Base-by-base conservation (phyloP, 2,329 filamentous ascomycete species). In the Colletotrichum sansevieriae region DNA sequence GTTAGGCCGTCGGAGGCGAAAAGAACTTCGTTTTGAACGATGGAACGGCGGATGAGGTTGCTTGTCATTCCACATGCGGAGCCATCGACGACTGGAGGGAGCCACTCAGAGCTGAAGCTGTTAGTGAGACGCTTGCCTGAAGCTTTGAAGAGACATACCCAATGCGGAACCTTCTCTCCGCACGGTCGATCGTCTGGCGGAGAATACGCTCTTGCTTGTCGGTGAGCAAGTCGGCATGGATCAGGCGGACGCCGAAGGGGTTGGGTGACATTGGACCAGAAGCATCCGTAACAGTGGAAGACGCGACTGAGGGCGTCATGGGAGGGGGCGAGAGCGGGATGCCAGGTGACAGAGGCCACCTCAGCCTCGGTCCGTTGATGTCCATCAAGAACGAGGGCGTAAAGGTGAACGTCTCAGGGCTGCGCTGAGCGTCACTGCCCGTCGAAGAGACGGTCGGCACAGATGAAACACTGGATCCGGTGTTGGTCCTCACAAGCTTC, bases 1-100 rank as follows among this genome's bases (percentile, higher is more conserved):
- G 84, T 89, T 11, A 92, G 81, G 18, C 88, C 87, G 29, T 87
- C 85, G 2, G 86, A 84, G 2, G 84, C 84, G 80, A 90, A 91
- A 61, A 91, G 81, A 25, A 88, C 77, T 66, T 90, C 86, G 74
- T 90, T 88, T 72, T 91, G 90, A 46, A 79, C 74, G 29, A 89
- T 79, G 33, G 88, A 90, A 65, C 84, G 83, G 62, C 83, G 81
- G 55, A 90, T 81, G 15, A 91, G 80, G 58, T 86, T 83, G 46
- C 79, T 78, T 3, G 84, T 84, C 7, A 88, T 77, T 22, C 83
- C 82, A 49, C 82, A 83, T 0, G 79, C 75, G 2, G 81, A 76
- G 2, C 84, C 79, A 3, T 79, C 80, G 12, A 81, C 77, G 12
- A 84, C 78, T 0, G 83, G 77, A 0, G 83, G 79, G 8, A 88